These are phyloP conservation scores for Ceratobasidium theobromae DNA, from an alignment of 1,284 basidiomycete species.

Conservation along the genomic window DNA sequence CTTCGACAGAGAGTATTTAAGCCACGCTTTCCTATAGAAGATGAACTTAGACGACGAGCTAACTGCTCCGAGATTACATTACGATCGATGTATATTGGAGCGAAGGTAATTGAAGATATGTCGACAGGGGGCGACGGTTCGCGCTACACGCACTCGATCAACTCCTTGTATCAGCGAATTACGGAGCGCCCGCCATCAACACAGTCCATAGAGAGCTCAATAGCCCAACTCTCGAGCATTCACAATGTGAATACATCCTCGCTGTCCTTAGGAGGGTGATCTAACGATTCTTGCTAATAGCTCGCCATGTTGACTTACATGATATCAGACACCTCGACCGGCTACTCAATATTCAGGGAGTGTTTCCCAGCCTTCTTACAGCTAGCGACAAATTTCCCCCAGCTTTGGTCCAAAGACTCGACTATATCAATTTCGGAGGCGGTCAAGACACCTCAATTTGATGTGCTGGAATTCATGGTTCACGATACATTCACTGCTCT, in stretches of 20 bases:
- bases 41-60: neutral
- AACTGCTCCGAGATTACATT: neutral
- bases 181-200: neutral
- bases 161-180: neutral
- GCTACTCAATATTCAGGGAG: neutral
- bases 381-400: neutral
- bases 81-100: neutral
- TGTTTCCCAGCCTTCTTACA: neutral
- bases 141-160: neutral
- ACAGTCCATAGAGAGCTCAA: neutral
- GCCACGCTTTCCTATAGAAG: neutral
- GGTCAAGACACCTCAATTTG: neutral
- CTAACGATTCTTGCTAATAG: too few relatives aligned
- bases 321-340: neutral
- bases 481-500: neutral
- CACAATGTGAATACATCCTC: neutral
- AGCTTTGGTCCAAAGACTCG: conserved; percentile 4
- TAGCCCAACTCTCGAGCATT: neutral
- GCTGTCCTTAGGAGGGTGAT: neutral
- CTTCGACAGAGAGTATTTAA: neutral
- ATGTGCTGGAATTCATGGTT: neutral
- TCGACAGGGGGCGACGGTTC: neutral
- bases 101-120: neutral
- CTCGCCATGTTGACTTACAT: neutral
- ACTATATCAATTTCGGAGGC: neutral